Base-by-base conservation (phyloP, 257 asterid genomes). In the Cynanchum wilfordii region DNA sequence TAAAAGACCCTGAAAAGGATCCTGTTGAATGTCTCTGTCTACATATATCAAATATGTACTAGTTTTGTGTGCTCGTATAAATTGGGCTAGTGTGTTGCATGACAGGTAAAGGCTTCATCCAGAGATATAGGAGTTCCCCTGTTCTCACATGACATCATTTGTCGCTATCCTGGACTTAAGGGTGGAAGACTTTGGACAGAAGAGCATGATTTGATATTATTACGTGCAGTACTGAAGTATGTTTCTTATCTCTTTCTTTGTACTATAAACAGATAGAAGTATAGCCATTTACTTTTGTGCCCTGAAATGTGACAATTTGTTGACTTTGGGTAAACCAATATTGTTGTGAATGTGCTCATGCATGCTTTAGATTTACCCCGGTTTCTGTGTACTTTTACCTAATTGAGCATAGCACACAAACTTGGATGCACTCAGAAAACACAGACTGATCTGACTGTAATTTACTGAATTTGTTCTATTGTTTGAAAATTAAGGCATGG, bases 181-280 rank as follows among this genome's bases (percentile, higher is more conserved):
- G 89, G 93, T 81, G 99, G 97, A 81, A 86, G 84, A 82, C 52
- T 86, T 75, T 95, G 99, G 99, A 91, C 88, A 81, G 96, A 84
- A 82, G 86, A 85, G 62, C 97, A 95, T 50, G 99, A 95, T 65
- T 77, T 85, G 79, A 60, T 88, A 56, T 86, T 95, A 65, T 87
- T 95, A 81, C 90, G 79, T 80, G 98, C 98, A 57, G 91, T 92
- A 49, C 76, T 86, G 86, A 95, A 86, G 99, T 95, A 89, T 40
- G 65, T 64, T 27, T 75, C 57, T 44, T 67, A 65, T 11, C 24
- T 56, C 36, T 66, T 74, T 8, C 24, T 62, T 2, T 2, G 47
- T 13, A 4, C 38, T n/a, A 24, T 7, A 25, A n/a, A 58, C 8
- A 44, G 33, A 51, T 51, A n/a, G 22, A 16, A 62, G 15, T 64